Base-by-base conservation (phyloP, 352 stramenopile genomes). In the Pythium folliculosum region DNA sequence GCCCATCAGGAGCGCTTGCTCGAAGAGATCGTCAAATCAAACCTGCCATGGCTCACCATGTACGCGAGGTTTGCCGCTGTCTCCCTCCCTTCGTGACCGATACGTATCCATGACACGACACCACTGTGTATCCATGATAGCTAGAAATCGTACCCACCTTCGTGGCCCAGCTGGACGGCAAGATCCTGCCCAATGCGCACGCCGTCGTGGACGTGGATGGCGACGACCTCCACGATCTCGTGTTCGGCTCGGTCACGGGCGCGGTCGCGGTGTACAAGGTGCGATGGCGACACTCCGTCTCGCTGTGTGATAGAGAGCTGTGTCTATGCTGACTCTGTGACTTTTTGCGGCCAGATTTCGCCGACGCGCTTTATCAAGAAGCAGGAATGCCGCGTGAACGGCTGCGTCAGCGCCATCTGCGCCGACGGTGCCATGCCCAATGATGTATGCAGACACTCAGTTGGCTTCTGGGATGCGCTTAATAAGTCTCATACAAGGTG, bases 231-330 rank as follows among this genome's bases (percentile, higher is more conserved):
- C 78, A 77, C 44, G 86, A 91, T 50, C 61, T 94, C 51, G 66
- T 94, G 35, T 80, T 92, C 35, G 86, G 86, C 44, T 85, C 86
- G 10, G 73, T 89, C 30, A 67, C 70, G 30, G 86, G 86, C 59
- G 77, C 73, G 32, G 63, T 94, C n/a, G 78, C 74, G 2, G 76
- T 92, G 22, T 92, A 83, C 61, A 94, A 94, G 80, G 82, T 89
- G 30, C 17, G 25, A 19, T 45, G 10, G 23, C n/a, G 5, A 32
- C 27, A 5, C 56, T 17, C 5, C 27, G 2, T 32, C 27, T 32
- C 27, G 5, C 27, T 6, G 27, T 63, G n/a, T 49, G 17, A 22
- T 30, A 8, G 48, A 32, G 9, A 17, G 4, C 7, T 22, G 43
- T 23, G 16, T n/a, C 43, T 12, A 8, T 49, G 19, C 50, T 40